Base-by-base conservation (phyloP, 1,284 basidiomycete species). In the Erythrobasidium hasegawianum region DNA sequence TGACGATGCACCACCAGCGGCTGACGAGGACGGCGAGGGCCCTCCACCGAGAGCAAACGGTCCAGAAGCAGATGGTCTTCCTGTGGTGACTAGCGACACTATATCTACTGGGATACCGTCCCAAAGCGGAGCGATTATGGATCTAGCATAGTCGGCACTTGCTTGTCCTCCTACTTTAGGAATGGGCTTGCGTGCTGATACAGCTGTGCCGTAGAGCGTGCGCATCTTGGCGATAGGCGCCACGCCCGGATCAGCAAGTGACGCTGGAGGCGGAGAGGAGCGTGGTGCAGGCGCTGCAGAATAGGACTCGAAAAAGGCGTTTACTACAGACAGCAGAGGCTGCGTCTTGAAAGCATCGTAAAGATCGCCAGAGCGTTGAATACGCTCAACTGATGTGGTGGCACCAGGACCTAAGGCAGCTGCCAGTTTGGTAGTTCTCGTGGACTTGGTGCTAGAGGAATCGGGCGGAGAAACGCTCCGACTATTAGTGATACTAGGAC, bases 21-120 rank as follows among this genome's bases (percentile, higher is more conserved):
- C 13, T 47, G 57, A 18, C 22, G 18, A 18, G 3, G 50, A 45
- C 9, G 20, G n/a, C 22, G 52, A 39, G 1, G 47, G 50, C 29
- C 43, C 18, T 29, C 18, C 54, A 41, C 53, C 45, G 45, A 65
- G 41, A 13, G 50, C 55, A 24, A 65, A 65, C n/a, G 62, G 62
- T 10, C 62, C 62, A 1, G 55, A 57, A 10, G 56, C 56, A 18
- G 55, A 50, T 22, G 62, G 62, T 11, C 49, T 29, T 20, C 62
- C 62, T 14, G 62, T 65, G 2, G 55, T 65, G n/a, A 47, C 33
- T 29, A 65, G 56, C 10, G 62, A 41, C 4, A 65, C 52, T n/a
- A 65, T 57, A 29, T 65, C 62, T 27, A 65, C 62, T 9, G 62
- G 62, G 20, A 65, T 39, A 27, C 62, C 62, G 24, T 57, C 62